Conservation (phyloP, 345 rosid genomes). For the Linum tenue region DNA sequence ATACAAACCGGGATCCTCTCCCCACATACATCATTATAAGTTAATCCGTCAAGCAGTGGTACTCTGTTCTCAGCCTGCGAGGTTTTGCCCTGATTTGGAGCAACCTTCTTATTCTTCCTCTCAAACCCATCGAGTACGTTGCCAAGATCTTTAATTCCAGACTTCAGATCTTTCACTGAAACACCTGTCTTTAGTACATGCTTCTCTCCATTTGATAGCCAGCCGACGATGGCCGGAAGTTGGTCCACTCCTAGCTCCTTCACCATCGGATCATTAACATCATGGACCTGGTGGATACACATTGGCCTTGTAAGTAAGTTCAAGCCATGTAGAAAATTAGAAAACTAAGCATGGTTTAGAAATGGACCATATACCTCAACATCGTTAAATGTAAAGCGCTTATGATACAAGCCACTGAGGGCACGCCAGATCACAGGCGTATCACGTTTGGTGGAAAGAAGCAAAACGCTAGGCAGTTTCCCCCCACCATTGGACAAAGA, state of each 20-base stretch:
- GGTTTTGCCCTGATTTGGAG: constrained; percentile 31
- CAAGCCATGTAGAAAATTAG: too few relatives aligned
- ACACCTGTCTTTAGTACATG: constrained; percentile 55
- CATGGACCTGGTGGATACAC: constrained; percentile 42
- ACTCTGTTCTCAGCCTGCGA: constrained; percentile 31
- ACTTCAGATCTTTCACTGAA: constrained; percentile 62
- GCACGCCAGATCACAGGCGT: constrained; percentile 85
- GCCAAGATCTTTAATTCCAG: constrained; percentile 61
- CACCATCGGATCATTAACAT: constrained; percentile 40
- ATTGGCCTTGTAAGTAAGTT: background rate
- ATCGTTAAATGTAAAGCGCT: constrained; percentile 50
- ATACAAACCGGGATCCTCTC: constrained; percentile 67
- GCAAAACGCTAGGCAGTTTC: constrained; percentile 49
- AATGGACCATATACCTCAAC: constrained; percentile 39
- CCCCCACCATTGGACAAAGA: constrained; percentile 24
- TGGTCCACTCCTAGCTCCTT: constrained; percentile 58
- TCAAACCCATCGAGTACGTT: constrained; percentile 55
- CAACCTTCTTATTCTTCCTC: constrained; percentile 58
- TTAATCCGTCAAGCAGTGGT: constrained; percentile 39
- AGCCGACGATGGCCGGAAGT: constrained; percentile 82
- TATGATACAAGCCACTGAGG: constrained; percentile 69
- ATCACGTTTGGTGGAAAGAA: constrained; percentile 73
- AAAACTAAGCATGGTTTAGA: background rate
- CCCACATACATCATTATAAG: constrained; percentile 58
- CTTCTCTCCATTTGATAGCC: constrained; percentile 75